These are phyloP conservation scores for Arctium minus DNA, from an alignment of 129 eudicot genomes.

Conservation along the genomic window DNA sequence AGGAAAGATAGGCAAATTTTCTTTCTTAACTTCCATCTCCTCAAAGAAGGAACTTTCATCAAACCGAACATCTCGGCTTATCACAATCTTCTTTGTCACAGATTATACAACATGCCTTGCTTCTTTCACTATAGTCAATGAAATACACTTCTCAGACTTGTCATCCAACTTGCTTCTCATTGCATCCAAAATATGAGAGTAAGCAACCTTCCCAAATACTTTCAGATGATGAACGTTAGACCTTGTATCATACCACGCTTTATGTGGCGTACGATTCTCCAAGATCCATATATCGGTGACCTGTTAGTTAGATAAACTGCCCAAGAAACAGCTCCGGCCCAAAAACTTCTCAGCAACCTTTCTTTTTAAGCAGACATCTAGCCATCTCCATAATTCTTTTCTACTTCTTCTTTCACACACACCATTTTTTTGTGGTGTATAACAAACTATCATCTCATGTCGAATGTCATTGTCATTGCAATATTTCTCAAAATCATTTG, in stretches of 20 bases:
- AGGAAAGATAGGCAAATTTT: background rate
- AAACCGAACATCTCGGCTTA: too few relatives aligned
- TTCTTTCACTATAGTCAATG: conserved; percentile 1
- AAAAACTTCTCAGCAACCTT: background rate
- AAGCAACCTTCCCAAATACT: background rate
- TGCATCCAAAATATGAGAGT: background rate
- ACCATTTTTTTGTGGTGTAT: conserved; percentile 9
- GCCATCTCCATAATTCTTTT: background rate
- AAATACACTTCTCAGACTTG: background rate
- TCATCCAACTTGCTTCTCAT: background rate
- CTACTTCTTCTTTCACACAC: background rate
- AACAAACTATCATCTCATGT: background rate
- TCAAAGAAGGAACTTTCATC: background rate
- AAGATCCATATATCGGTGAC: background rate
- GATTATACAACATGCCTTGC: background rate
- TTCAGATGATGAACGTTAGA: background rate
- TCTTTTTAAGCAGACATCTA: background rate
- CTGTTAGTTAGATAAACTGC: background rate
- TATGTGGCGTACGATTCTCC: background rate
- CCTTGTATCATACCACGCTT: background rate
- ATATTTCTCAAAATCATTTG: background rate
- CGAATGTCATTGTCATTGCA: background rate
- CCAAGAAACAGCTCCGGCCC: background rate
- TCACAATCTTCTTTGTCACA: background rate
- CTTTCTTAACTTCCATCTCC: background rate